A percentile compares a stretch with the other conserved stretches of the same genome.
Conservation (phyloP, 306 rosid genomes). For the Trifolium subterraneum region DNA sequence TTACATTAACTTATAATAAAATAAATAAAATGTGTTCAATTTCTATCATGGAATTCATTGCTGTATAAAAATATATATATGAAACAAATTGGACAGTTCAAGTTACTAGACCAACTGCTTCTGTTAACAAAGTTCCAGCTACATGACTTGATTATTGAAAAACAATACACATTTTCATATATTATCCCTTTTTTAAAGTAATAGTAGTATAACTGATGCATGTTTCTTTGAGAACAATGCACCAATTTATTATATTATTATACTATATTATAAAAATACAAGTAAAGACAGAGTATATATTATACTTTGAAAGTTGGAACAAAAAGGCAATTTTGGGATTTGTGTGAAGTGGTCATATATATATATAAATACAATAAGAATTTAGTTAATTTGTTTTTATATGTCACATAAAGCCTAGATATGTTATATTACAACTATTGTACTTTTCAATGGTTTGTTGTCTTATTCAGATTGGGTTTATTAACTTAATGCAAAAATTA, state of each 20-base stretch:
- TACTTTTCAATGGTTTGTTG: slow-evolving; percentile 46
- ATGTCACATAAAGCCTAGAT: slow-evolving; percentile 37
- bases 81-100: slow-evolving; percentile 30
- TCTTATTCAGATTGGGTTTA: slow-evolving; percentile 49
- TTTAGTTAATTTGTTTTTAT: slow-evolving; percentile 34
- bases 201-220: slow-evolving; percentile 42
- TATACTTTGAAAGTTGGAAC: slow-evolving; percentile 24
- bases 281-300: slow-evolving; percentile 9
- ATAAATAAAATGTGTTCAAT: neutral
- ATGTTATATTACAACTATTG: slow-evolving; percentile 41
- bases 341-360: slow-evolving; percentile 17
- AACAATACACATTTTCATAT: slow-evolving; percentile 36
- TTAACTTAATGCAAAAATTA: slow-evolving; percentile 31
- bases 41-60: slow-evolving; percentile 5
- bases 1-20: too few relatives aligned
- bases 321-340: slow-evolving; percentile 49
- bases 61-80: slow-evolving; percentile 1
- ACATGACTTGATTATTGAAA: slow-evolving; percentile 44
- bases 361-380: neutral
- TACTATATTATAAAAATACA: neutral
- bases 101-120: slow-evolving; percentile 35
- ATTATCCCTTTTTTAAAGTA: slow-evolving; percentile 46
- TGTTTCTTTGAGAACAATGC: slow-evolving; percentile 63
- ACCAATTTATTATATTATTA: slow-evolving; percentile 35
- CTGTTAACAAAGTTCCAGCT: slow-evolving; percentile 44